Conservation (phyloP, 441 rosid species). For the Bruguiera hainesii region DNA sequence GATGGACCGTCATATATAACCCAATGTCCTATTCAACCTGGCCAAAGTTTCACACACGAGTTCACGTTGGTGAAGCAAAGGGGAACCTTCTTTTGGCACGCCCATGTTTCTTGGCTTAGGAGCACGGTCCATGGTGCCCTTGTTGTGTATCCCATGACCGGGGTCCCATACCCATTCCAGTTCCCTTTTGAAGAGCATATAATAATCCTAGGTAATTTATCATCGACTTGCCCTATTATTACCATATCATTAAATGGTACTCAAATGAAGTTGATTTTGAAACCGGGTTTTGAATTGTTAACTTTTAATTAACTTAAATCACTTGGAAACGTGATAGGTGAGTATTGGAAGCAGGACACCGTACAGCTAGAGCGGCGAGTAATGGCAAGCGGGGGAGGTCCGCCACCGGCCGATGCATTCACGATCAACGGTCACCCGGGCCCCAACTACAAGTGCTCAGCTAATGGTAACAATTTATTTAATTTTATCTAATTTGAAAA, state of each 20-base stretch:
- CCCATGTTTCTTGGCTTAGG: constrained; percentile 88
- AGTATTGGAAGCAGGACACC: constrained; percentile 70
- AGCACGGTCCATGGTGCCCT: constrained; percentile 78
- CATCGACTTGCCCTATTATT: too few relatives aligned
- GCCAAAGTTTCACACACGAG: constrained; percentile 66
- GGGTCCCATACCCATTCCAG: constrained; percentile 67
- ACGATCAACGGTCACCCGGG: constrained; percentile 88
- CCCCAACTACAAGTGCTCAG: constrained; percentile 77
- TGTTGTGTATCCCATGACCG: constrained; percentile 59
- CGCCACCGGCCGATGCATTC: constrained; percentile 76
- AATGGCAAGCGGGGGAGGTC: constrained; percentile 60
- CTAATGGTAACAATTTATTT: constrained; percentile 38
- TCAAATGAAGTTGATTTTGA: background rate
- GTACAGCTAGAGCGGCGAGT: constrained; percentile 59
- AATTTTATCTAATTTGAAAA: background rate
- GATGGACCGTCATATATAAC: constrained; percentile 88
- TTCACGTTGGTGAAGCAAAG: constrained; percentile 65
- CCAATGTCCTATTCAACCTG: constrained; percentile 78
- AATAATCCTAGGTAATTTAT: constrained; percentile 47
- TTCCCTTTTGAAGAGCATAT: constrained; percentile 64
- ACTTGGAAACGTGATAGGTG: constrained; percentile 36
- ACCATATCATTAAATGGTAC: background rate
- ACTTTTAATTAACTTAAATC: background rate
- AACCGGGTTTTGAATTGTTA: background rate
- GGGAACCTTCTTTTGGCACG: constrained; percentile 87